These are phyloP conservation scores for Sclerotinia minor DNA, from an alignment of 2,329 filamentous ascomycete genomes.

Conservation along the genomic window DNA sequence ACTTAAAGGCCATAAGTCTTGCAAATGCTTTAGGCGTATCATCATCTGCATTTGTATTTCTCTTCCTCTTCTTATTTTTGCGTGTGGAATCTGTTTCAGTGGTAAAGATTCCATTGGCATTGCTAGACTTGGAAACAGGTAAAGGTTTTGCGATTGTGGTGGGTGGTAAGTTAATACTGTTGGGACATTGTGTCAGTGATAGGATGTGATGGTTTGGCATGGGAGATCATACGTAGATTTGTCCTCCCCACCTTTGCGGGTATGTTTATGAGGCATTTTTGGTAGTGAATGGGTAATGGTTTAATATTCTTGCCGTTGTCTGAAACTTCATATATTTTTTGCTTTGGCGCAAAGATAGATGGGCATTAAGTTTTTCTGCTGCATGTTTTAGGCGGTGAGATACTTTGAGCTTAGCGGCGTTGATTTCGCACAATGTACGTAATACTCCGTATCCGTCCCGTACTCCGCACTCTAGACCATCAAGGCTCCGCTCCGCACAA, in stretches of 20 bases:
- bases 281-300: not conserved
- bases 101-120: constrained; percentile 44
- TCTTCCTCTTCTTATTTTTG: constrained; percentile 48
- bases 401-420: not conserved
- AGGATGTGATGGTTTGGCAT: not conserved
- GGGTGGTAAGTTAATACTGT: constrained; percentile 54
- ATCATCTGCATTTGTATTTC: constrained; percentile 50
- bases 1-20: constrained; percentile 75
- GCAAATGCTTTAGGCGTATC: constrained; percentile 89
- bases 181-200: constrained; percentile 35
- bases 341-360: not conserved
- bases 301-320: not conserved
- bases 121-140: constrained; percentile 50
- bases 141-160: constrained; percentile 59
- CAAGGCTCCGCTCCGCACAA: too few species aligned
- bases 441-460: too few species aligned
- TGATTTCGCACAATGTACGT: not conserved
- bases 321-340: not conserved
- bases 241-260: constrained; percentile 60
- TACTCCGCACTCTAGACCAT: not conserved
- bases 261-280: constrained; percentile 85
- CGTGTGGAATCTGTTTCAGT: constrained; percentile 40
- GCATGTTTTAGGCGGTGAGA: not conserved
- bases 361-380: constrained; percentile 19
- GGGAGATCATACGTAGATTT: constrained; percentile 51